phyloP scores from a whole-genome alignment of 2,329 filamentous ascomycete genomes.

The Nigrospora sphaerica region DNA sequence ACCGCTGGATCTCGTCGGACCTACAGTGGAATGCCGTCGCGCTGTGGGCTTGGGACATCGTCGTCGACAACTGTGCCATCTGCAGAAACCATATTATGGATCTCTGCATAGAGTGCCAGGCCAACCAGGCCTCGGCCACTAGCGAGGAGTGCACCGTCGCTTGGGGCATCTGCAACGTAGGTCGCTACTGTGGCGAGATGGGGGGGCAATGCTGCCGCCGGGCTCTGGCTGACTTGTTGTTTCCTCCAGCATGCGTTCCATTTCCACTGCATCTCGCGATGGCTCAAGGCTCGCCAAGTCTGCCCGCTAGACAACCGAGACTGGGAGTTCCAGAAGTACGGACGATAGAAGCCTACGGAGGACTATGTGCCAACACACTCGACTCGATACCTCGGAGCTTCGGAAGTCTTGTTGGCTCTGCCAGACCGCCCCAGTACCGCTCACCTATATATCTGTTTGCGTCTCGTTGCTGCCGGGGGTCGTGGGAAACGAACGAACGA shows the following conservation, averaged over 20 bases:
- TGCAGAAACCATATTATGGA: slow-evolving; percentile 99
- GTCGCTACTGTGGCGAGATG: slow-evolving; percentile 25
- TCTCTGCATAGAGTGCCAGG: slow-evolving; percentile 97
- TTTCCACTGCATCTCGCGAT: slow-evolving; percentile 98
- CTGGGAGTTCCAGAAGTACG: slow-evolving; percentile 99
- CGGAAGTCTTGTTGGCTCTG: too few relatives aligned
- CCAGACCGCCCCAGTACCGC: too few relatives aligned
- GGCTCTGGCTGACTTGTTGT: slow-evolving; percentile 24
- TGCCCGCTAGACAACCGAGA: slow-evolving; percentile 96
- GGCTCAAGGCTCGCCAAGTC: slow-evolving; percentile 98
- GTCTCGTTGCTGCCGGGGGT: too few relatives aligned
- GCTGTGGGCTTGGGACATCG: slow-evolving; percentile 98
- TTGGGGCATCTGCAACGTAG: slow-evolving; percentile 98
- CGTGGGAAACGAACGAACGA: too few relatives aligned
- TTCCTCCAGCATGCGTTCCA: slow-evolving; percentile 84
- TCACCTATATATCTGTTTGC: too few relatives aligned
- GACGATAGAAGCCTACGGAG: slow-evolving; percentile 38
- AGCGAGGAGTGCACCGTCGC: slow-evolving; percentile 98
- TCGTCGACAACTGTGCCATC: slow-evolving; percentile 98
- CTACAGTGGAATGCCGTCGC: slow-evolving; percentile 94
- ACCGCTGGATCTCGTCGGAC: too few relatives aligned
- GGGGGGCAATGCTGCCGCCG: background rate
- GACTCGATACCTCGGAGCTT: too few relatives aligned
- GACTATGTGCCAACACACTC: background rate
- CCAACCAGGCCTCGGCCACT: slow-evolving; percentile 94